phyloP scores from a whole-genome alignment of 345 rosid genomes.

The Gossypium stocksii region DNA sequence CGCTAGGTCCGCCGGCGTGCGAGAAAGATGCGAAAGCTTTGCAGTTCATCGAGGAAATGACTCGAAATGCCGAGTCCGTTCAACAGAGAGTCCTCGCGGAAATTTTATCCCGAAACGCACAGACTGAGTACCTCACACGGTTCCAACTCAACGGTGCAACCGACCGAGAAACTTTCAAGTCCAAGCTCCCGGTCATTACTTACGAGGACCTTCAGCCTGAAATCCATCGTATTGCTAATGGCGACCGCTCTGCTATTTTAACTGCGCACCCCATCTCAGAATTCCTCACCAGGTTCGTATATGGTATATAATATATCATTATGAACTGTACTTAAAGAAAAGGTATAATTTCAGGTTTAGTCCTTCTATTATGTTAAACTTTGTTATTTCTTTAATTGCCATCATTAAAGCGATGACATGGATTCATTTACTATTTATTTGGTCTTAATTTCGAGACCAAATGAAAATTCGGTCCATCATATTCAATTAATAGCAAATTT shows the following conservation, averaged over 20 bases:
- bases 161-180: constrained; percentile 64
- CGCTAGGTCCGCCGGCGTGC: constrained; percentile 68
- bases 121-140: constrained; percentile 68
- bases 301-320: no score
- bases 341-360: not conserved
- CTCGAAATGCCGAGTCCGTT: constrained; percentile 56
- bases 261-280: constrained; percentile 88
- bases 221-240: constrained; percentile 91
- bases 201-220: constrained; percentile 86
- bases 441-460: no score
- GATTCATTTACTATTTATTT: no score
- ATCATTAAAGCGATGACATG: no score
- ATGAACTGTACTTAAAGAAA: not conserved
- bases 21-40: constrained; percentile 78
- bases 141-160: constrained; percentile 52
- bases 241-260: constrained; percentile 80
- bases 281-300: constrained; percentile 74
- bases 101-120: constrained; percentile 56
- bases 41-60: constrained; percentile 70
- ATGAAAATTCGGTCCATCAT: no score
- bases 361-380: not conserved
- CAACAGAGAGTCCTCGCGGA: constrained; percentile 61
- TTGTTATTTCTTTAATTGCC: not conserved
- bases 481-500: no score
- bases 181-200: constrained; percentile 64